Conservation (phyloP, 1,284 basidiomycete genomes). For the Sanghuangporus sanghuang region DNA sequence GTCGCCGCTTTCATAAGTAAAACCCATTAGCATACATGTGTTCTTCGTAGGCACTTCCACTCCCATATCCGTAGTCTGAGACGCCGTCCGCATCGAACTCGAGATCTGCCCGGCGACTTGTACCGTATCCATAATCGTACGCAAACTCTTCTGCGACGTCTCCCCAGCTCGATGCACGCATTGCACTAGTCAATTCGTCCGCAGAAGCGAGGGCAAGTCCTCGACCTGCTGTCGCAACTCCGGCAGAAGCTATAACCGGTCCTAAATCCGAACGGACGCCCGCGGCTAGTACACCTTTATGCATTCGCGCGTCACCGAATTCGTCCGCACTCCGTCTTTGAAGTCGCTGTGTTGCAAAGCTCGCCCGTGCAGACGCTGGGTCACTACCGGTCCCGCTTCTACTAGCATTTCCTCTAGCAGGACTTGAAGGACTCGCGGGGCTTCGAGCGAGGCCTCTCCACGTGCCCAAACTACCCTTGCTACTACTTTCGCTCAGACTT, state of each 20-base stretch:
- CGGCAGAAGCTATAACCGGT: not conserved
- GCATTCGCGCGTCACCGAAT: conserved; percentile 1
- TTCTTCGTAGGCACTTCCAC: conserved; percentile 4
- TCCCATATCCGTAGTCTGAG: conserved; percentile 1
- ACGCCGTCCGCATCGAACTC: not conserved
- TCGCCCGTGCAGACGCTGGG: not conserved
- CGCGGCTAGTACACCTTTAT: not conserved
- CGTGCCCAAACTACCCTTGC: not conserved
- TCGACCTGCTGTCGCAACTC: not conserved
- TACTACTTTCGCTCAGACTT: conserved; percentile 8
- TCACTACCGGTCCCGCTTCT: not conserved
- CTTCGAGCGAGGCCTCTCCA: conserved; percentile 1
- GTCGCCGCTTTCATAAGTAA: not conserved
- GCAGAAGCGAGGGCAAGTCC: conserved; percentile 7
- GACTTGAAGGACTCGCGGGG: not conserved
- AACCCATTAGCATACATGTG: not conserved
- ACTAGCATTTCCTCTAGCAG: not conserved
- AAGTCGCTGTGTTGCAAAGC: conserved; percentile 10
- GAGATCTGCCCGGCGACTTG: not conserved
- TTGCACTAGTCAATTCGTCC: conserved; percentile 13
- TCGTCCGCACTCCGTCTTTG: conserved; percentile 10
- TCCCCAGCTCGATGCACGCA: conserved; percentile 16
- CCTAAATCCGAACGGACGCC: conserved; percentile 6
- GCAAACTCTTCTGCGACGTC: conserved; percentile 10
- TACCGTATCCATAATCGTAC: conserved; percentile 8